Percentiles rank a stretch among this genome's conserved stretches.
Conservation (phyloP, 2,329 filamentous ascomycete species). For the Calonectria hawksworthii region DNA sequence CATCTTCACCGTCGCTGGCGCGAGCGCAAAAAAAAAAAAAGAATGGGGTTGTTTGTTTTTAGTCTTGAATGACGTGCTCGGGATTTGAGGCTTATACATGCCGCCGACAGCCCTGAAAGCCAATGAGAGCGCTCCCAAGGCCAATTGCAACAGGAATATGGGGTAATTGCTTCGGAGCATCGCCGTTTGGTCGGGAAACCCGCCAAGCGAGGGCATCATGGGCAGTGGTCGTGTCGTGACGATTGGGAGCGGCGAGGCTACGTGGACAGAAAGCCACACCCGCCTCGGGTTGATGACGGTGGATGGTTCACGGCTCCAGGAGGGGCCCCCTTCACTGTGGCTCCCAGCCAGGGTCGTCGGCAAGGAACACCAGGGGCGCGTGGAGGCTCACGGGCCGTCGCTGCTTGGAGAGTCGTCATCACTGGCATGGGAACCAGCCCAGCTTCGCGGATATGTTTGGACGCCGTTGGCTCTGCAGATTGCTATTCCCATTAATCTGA, state of each 20-base stretch:
- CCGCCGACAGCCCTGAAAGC: slow-evolving; percentile 42
- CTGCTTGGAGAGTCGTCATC: slow-evolving; percentile 24
- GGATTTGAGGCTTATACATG: slow-evolving; percentile 49
- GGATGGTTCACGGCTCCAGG: slow-evolving; percentile 13
- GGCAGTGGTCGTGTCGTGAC: neutral
- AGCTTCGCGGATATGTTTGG: slow-evolving; percentile 13
- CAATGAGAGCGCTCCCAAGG: slow-evolving; percentile 39
- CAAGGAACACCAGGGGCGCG: slow-evolving; percentile 11
- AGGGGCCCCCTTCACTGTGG: slow-evolving; percentile 14
- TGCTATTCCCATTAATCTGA: neutral
- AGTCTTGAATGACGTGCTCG: slow-evolving; percentile 52
- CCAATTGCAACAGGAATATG: slow-evolving; percentile 31
- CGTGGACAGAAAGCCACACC: slow-evolving; percentile 2
- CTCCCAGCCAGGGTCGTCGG: slow-evolving; percentile 10
- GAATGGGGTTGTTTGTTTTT: slow-evolving; percentile 44
- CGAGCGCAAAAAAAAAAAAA: slow-evolving; percentile 36
- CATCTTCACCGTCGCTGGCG: slow-evolving; percentile 22
- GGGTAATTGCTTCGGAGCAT: slow-evolving; percentile 43
- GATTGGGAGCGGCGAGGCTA: neutral
- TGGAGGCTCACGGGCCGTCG: slow-evolving; percentile 23
- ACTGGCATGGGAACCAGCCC: slow-evolving; percentile 10
- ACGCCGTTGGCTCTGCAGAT: neutral
- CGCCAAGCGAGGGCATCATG: neutral
- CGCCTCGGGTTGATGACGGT: slow-evolving; percentile 6
- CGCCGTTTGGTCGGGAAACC: slow-evolving; percentile 40